Base-by-base conservation (phyloP, 106 monocot species). In the Cymbidium sinense region DNA sequence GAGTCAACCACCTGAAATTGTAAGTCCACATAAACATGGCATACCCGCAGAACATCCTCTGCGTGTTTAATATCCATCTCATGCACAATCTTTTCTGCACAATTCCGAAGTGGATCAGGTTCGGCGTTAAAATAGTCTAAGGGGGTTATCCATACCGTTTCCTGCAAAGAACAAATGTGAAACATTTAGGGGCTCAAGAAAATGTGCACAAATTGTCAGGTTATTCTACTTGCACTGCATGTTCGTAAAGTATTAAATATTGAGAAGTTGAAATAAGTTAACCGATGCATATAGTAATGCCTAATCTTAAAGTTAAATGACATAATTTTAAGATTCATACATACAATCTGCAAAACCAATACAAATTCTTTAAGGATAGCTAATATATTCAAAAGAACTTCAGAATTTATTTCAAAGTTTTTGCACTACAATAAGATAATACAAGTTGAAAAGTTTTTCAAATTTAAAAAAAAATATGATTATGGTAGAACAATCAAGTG, bases 91-190 rank as follows among this genome's bases (percentile, higher is more conserved):
- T 87, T 90, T 78, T 84, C 90, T 31, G 96, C 94, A 79, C 80
- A 91, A 67, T 88, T 88, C 36, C 96, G 79, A 28, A 94, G 87
- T 77, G 98, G 94, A 80, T 98, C 98, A 43, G 98, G 94, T 25
- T 85, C 80, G 23, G 98, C 94, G 79, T 64, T 88, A 61, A 78
- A 29, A 76, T 98, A 98, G 13, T 92, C 98, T 69, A 78, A 72
- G 19, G 85, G 72, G 73, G 83, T 64, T 20, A 98, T 89, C 94
- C 91, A 94, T 47, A 85, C 64, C 0, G 86, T 89, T 47, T 85
- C 89, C 98, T 98, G 80, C 31, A 79, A 87, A 77, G 31, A 52
- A 67, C 33, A 33, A 67, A 67, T 67, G 67, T 15, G 31, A 31
- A 67, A 31, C 30, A 33, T 67, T 67, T 34, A 33, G 30, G 31